Base-by-base conservation (phyloP, 2,329 filamentous ascomycete genomes). In the Talaromyces sp. region DNA sequence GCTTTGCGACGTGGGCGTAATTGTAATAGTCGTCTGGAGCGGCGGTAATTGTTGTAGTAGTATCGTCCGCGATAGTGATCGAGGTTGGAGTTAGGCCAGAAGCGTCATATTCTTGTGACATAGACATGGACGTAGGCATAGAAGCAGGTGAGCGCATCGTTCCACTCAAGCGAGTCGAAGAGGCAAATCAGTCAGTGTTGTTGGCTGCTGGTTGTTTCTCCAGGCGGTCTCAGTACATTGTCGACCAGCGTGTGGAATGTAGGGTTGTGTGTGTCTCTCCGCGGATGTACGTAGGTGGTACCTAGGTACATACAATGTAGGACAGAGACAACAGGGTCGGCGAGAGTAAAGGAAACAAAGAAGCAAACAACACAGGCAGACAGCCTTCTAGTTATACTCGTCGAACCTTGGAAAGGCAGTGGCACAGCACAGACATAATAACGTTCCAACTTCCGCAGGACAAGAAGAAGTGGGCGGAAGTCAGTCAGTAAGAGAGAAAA, bases 11-110 rank as follows among this genome's bases (percentile, higher is more conserved):
- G 17, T 54, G 58, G 11, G 58, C 17, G 58, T 61, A 45, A 38
- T 51, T 34, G 58, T 47, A 45, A 61, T 51, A 47, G 29, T 54
- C 53, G n/a, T 64, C 62, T 11, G 43, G 45, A 27, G n/a, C n/a
- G n/a, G n/a, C n/a, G n/a, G 29, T 22, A n/a, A 47, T 6, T 6
- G 58, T 63, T 7, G 53, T 15, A 7, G 53, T 22, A 17, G 62
- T 70, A 59, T 69, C 72, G 54, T 65, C 64, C n/a, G 40, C 59
- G n/a, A 54, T 54, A 15, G 61, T 25, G 43, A 56, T 58, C 29
- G 36, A 43, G 36, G 29, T 47, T 43, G 61, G 61, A 56, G 19
- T 58, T 25, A 63, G 22, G 38, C 29, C 29, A 19, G 11, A 36
- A 38, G 31, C 31, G 29, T 40, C 61, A 63, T 58, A 38, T 58